A percentile compares a stretch with the other conserved stretches of the same genome.
These are phyloP conservation scores for Boletus fagicola DNA, from an alignment of 768 basidiomycete species.

Conservation along the genomic window DNA sequence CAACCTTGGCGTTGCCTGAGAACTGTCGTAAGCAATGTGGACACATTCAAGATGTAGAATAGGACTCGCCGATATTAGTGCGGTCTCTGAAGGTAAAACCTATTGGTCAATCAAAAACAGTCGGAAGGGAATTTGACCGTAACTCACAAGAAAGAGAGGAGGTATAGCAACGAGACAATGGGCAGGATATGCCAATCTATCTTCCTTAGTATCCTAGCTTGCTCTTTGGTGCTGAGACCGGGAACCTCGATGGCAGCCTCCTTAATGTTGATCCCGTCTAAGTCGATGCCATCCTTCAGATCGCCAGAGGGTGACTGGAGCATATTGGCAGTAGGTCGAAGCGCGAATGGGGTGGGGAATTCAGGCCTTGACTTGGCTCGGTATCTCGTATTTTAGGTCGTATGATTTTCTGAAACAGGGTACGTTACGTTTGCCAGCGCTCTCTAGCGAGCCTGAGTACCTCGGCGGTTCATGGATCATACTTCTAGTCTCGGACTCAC, in stretches of 20 bases:
- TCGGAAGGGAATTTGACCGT: not conserved
- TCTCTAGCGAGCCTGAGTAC: too few species aligned
- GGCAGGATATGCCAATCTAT: conserved; percentile 23
- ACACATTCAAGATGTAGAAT: not conserved
- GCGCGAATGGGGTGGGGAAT: not conserved
- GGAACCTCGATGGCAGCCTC: not conserved
- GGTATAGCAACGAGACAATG: conserved; percentile 14
- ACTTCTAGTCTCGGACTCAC: too few species aligned
- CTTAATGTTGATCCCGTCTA: conserved; percentile 7
- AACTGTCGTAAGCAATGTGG: conserved; percentile 4
- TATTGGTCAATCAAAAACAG: not conserved
- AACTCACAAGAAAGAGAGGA: conserved; percentile 22
- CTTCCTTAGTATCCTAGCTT: conserved; percentile 15
- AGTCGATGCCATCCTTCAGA: conserved; percentile 2
- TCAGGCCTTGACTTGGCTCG: conserved; percentile 4
- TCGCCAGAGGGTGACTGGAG: not conserved
- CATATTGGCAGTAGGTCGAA: conserved; percentile 6
- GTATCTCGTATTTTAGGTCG: not conserved
- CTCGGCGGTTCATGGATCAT: not conserved
- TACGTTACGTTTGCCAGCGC: too few species aligned
- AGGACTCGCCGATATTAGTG: conserved; percentile 40
- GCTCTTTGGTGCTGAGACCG: not conserved
- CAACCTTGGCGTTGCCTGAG: conserved; percentile 43
- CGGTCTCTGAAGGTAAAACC: conserved; percentile 35
- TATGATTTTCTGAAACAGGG: conserved; percentile 1